phyloP scores from a whole-genome alignment of 202 grass and related monocot genomes.

The Panicum hallii region DNA sequence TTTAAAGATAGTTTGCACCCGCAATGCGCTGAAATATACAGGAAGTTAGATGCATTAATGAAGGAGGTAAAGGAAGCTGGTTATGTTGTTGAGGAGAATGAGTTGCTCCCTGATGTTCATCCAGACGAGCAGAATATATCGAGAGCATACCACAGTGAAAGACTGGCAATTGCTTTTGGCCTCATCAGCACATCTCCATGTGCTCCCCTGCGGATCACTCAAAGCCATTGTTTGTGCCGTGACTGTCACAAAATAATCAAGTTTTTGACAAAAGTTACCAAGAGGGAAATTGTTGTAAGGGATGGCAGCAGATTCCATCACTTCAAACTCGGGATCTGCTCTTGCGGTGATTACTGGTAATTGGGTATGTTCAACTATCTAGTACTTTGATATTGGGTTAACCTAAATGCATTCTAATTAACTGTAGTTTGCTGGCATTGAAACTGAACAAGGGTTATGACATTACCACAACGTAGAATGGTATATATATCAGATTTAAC shows the following conservation, averaged over 20 bases:
- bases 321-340: constrained; percentile 80
- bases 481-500: constrained; percentile 15
- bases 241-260: constrained; percentile 81
- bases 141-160: constrained; percentile 71
- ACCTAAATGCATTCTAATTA: background rate
- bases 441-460: constrained; percentile 20
- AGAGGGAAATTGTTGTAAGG: constrained; percentile 75
- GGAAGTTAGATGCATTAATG: constrained; percentile 65
- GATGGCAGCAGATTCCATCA: constrained; percentile 90
- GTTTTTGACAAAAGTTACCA: constrained; percentile 56
- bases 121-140: constrained; percentile 52
- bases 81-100: constrained; percentile 56
- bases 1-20: constrained; percentile 73
- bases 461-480: constrained; percentile 13
- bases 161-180: constrained; percentile 77
- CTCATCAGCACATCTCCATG: constrained; percentile 67
- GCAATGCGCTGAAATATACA: constrained; percentile 65
- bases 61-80: constrained; percentile 60
- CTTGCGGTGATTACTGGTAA: constrained; percentile 93
- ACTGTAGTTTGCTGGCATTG: background rate
- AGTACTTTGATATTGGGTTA: constrained; percentile 15
- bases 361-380: constrained; percentile 47
- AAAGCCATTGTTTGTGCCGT: constrained; percentile 69
- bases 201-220: constrained; percentile 63
- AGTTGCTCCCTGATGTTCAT: constrained; percentile 70